A percentile compares a stretch with the other conserved stretches of the same genome.
Conservation (phyloP, 805 yeast genomes). For the Zygotorulaspora sp. region DNA sequence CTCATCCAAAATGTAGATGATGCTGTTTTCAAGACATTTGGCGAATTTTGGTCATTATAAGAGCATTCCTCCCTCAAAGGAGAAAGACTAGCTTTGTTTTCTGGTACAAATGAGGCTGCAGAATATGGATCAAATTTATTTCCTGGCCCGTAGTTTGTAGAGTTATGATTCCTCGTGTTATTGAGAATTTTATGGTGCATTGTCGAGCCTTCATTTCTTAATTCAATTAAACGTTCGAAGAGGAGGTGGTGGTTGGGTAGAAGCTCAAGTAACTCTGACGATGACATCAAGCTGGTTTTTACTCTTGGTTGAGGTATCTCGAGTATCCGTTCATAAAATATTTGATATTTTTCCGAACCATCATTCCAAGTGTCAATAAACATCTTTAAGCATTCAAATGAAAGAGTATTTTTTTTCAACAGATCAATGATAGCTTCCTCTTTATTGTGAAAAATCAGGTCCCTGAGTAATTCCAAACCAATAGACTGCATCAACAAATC, state of each 20-base stretch:
- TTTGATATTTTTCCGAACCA: slow-evolving; percentile 26
- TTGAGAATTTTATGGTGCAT: neutral
- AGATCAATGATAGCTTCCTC: slow-evolving; percentile 8
- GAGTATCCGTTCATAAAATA: slow-evolving; percentile 24
- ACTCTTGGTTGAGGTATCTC: slow-evolving; percentile 20
- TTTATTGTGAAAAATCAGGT: slow-evolving; percentile 24
- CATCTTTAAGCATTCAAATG: slow-evolving; percentile 20
- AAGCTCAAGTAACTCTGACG: slow-evolving; percentile 15
- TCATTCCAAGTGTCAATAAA: slow-evolving; percentile 37
- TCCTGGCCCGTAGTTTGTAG: slow-evolving; percentile 4
- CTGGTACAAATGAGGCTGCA: slow-evolving; percentile 25
- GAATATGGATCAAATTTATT: slow-evolving; percentile 26
- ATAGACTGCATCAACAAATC: slow-evolving; percentile 36
- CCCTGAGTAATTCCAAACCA: slow-evolving; percentile 31
- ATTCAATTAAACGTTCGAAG: no score
- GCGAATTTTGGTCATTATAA: neutral
- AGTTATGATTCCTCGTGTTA: neutral
- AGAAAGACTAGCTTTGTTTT: slow-evolving; percentile 1
- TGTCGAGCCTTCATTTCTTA: neutral
- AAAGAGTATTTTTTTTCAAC: slow-evolving; percentile 24
- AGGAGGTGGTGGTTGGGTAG: slow-evolving; percentile 21
- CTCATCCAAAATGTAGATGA: neutral
- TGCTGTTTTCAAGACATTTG: neutral
- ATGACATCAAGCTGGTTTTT: slow-evolving; percentile 3
- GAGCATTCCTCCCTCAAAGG: neutral